Percentiles rank a stretch among this genome's conserved stretches.
Evolutionary conservation across 2,329 filamentous ascomycete species (phyloP).

Genomic region (Talaromyces sp.): DNA sequence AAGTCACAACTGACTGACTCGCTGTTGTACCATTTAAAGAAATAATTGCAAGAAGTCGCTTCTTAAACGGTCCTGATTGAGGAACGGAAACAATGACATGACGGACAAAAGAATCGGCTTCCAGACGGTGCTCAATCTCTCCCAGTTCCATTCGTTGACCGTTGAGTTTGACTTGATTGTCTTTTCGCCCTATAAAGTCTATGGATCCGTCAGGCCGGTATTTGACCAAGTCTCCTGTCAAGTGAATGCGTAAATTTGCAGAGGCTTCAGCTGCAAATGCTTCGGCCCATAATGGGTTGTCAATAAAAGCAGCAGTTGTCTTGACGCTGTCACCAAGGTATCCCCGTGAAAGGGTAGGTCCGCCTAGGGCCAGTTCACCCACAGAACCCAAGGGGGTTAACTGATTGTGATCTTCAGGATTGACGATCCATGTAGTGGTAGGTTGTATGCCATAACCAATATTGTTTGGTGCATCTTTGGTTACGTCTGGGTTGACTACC

Average conservation of each 20-base stretch:
- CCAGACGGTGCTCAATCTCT: conserved; percentile 37
- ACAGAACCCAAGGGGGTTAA: conserved; percentile 40
- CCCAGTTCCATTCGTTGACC: conserved; percentile 42
- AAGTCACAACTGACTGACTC: conserved; percentile 20
- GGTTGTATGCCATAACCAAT: conserved; percentile 26
- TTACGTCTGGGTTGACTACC: conserved; percentile 15
- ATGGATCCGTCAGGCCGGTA: conserved; percentile 36
- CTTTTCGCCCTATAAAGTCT: conserved; percentile 30
- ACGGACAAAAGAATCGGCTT: conserved; percentile 36
- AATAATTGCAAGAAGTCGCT: conserved; percentile 12
- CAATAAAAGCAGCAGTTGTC: conserved; percentile 33
- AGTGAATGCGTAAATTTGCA: conserved; percentile 34
- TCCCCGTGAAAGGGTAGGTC: conserved; percentile 36
- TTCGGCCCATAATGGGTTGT: conserved; percentile 34
- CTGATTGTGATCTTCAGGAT: conserved; percentile 42
- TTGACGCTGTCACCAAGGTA: conserved; percentile 41
- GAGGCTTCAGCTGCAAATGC: conserved; percentile 37
- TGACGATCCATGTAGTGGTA: conserved; percentile 44
- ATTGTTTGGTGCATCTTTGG: conserved; percentile 30
- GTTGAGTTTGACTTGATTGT: conserved; percentile 39
- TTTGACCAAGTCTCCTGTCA: conserved; percentile 27
- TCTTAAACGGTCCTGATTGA: conserved; percentile 7
- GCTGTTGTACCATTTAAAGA: not conserved
- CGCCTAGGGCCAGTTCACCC: conserved; percentile 40
- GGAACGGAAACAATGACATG: conserved; percentile 19